phyloP scores from a whole-genome alignment of 2,329 filamentous ascomycete species.

The Cladosporium cucumerinum region DNA sequence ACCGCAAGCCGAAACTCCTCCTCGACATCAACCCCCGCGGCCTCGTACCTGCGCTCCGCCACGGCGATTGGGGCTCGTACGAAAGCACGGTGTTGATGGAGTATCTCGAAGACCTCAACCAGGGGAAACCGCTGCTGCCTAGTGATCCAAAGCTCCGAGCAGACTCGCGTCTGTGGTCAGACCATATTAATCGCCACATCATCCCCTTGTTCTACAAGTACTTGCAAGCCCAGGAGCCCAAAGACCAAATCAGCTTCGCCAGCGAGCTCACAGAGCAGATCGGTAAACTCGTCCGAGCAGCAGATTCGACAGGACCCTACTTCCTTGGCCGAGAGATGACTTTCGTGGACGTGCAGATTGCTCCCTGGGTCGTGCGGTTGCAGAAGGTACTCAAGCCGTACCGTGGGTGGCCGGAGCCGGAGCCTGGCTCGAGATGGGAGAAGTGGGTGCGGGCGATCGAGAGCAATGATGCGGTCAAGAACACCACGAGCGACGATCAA shows the following conservation, averaged over 20 bases:
- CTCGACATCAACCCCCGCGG: conserved; percentile 74
- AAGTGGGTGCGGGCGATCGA: conserved; percentile 70
- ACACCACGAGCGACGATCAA: conserved; percentile 64
- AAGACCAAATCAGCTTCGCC: conserved; percentile 57
- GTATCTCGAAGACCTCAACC: conserved; percentile 75
- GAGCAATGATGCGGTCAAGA: conserved; percentile 57
- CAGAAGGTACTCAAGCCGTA: conserved; percentile 63
- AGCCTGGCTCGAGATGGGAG: conserved; percentile 62
- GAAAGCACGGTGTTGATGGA: conserved; percentile 81
- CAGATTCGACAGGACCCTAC: conserved; percentile 62
- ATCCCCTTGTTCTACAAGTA: conserved; percentile 74
- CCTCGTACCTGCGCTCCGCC: conserved; percentile 70
- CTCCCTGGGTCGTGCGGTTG: conserved; percentile 70
- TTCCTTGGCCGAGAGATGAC: conserved; percentile 58
- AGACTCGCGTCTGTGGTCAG: conserved; percentile 73
- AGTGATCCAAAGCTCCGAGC: conserved; percentile 65
- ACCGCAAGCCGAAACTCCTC: conserved; percentile 66
- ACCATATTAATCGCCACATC: conserved; percentile 75
- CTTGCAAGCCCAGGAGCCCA: conserved; percentile 60
- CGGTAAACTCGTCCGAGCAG: conserved; percentile 56
- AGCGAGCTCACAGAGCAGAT: conserved; percentile 65
- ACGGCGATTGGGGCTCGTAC: conserved; percentile 77
- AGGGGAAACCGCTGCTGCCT: conserved; percentile 61
- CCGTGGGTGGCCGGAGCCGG: conserved; percentile 62
- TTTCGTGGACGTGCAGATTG: conserved; percentile 72